Evolutionary conservation across 768 basidiomycete species (phyloP), one percentile per base, ranked within the genome.

Genomic region (Polyporus arcularius): DNA sequence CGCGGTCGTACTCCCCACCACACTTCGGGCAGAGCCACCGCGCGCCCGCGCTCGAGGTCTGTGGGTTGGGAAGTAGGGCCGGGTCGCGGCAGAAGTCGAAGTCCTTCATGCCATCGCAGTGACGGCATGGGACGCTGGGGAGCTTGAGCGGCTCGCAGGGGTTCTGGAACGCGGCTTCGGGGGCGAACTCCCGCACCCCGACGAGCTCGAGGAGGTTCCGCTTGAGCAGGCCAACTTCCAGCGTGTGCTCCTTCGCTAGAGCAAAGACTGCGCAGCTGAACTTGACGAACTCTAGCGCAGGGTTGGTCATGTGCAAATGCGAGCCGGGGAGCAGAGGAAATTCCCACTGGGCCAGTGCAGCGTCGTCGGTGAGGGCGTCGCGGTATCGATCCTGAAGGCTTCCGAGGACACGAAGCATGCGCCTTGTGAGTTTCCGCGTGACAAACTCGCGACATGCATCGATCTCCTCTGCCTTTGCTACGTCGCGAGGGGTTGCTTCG

Each of bases 21-120:
- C 95, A 97, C 55, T 77, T 77, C 53, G 79, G 75, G 69, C 94
- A 92, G 14, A 76, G 70, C 93, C 91, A 94, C 57, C 82, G 84
- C 18, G 75, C 69, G 6, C 81, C 78, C 16, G 80, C 76, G 7
- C 80, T 75, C 39, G 82, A 74, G 60, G 75, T 64, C 78, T 52
- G 45, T 56, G 26, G 8, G 56, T 43, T 10, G 43, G 92, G 87
- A 45, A 93, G 78, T 42, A 97, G 80, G 60, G 94, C 90, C 11
- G 86, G 82, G 74, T 98, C 96, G 15, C 96, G 85, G 71, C 96
- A 98, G 69, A 99, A 91, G 73, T 99, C 97, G 68, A 99, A 92
- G 72, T 96, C 94, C 3, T 90, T 85, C 61, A 95, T 80, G 14
- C 79, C 75, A 72, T 94, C 95, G 75, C 92, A 98, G 68, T 88